Conservation (phyloP, 1,284 basidiomycete species). For the Cutaneotrichosporon sp. region DNA sequence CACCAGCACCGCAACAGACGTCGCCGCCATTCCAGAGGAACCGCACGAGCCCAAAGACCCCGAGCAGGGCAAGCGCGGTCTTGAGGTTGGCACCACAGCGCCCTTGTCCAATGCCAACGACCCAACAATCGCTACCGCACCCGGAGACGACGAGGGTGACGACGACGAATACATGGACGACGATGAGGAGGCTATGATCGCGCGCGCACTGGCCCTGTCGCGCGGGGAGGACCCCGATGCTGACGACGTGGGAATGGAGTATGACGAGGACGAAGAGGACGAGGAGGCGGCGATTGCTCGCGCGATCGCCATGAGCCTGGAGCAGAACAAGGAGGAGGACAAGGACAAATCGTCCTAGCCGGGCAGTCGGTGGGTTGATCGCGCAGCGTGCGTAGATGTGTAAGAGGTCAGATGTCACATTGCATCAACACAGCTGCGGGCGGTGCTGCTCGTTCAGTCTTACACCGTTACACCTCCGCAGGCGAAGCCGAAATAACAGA, state of each 20-base stretch:
- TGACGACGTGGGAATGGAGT: conserved; percentile 41
- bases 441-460: background rate
- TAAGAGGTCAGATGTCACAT: conserved; percentile 6
- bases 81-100: conserved; percentile 21
- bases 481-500: no score
- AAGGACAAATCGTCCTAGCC: background rate
- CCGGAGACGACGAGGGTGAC: conserved; percentile 26
- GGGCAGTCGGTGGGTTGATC: background rate
- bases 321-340: conserved; percentile 39
- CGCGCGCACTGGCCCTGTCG: conserved; percentile 41
- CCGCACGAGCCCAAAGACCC: conserved; percentile 7
- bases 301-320: conserved; percentile 60
- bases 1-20: conserved; percentile 17
- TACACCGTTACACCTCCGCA: no score
- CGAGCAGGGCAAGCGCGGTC: conserved; percentile 15
- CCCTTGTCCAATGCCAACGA: conserved; percentile 29
- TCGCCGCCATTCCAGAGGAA: conserved; percentile 5
- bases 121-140: conserved; percentile 17
- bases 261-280: conserved; percentile 41
- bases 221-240: conserved; percentile 31
- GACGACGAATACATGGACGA: conserved; percentile 21
- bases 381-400: background rate
- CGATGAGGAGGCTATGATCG: conserved; percentile 41
- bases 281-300: conserved; percentile 61
- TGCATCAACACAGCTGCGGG: conserved; percentile 1